These are phyloP conservation scores for Leptographium lundbergii DNA, from an alignment of 2,329 filamentous ascomycete genomes.

Conservation along the genomic window DNA sequence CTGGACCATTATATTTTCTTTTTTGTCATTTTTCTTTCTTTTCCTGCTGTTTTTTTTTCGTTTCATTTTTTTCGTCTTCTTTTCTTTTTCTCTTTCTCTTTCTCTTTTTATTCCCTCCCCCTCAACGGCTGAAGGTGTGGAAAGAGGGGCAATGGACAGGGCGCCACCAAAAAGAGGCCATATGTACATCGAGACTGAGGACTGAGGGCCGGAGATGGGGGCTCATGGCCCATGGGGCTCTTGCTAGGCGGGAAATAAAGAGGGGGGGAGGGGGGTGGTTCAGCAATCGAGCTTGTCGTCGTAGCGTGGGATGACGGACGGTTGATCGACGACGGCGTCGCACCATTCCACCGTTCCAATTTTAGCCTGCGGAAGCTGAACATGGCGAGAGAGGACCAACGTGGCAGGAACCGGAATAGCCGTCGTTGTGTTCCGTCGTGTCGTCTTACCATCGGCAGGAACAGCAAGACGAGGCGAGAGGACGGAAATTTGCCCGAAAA, in stretches of 20 bases:
- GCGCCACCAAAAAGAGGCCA: background rate
- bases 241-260: background rate
- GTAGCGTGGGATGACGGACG: conserved; percentile 1
- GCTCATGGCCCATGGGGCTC: background rate
- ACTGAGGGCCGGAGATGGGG: background rate
- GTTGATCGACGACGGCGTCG: conserved; percentile 1
- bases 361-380: conserved; percentile 2
- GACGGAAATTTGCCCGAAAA: background rate
- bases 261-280: background rate
- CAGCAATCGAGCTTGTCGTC: background rate
- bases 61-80: background rate
- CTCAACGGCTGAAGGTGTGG: background rate
- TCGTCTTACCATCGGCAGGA: background rate
- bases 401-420: background rate
- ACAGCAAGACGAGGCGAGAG: background rate
- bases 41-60: background rate
- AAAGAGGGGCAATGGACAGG: background rate
- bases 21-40: background rate
- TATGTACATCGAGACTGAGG: background rate
- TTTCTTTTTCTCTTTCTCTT: background rate
- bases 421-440: background rate
- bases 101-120: background rate
- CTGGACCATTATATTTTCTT: too few species aligned
- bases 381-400: background rate
- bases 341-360: background rate